A percentile compares a stretch with the other conserved stretches of the same genome.
phyloP scores from a whole-genome alignment of 768 basidiomycete species.

The Termitomyces eurrhizus region DNA sequence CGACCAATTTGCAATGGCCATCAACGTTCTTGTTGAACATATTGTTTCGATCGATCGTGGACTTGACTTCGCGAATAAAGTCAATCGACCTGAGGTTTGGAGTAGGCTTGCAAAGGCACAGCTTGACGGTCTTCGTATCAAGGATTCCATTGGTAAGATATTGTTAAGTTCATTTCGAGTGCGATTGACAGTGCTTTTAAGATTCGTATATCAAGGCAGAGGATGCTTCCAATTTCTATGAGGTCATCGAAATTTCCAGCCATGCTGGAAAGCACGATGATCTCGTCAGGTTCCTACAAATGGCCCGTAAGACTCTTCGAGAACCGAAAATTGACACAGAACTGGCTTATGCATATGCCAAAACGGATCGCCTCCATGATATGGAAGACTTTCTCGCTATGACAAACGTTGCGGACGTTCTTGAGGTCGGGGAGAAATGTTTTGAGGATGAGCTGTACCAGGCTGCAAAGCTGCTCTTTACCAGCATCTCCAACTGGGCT shows the following conservation, averaged over 20 bases:
- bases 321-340: slow-evolving; percentile 99
- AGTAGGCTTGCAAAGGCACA: slow-evolving; percentile 98
- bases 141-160: slow-evolving; percentile 86
- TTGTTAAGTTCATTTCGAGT: neutral
- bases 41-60: slow-evolving; percentile 98
- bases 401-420: slow-evolving; percentile 97
- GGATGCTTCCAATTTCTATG: slow-evolving; percentile 89
- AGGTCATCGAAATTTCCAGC: slow-evolving; percentile 94
- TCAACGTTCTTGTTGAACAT: slow-evolving; percentile 97
- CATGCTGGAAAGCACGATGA: slow-evolving; percentile 91
- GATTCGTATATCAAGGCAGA: slow-evolving; percentile 98
- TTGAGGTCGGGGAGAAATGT: slow-evolving; percentile 98
- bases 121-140: slow-evolving; percentile 95
- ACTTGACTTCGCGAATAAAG: slow-evolving; percentile 92
- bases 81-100: slow-evolving; percentile 97
- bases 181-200: slow-evolving; percentile 22
- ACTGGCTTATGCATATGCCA: slow-evolving; percentile 96
- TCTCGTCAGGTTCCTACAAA: slow-evolving; percentile 94
- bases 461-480: slow-evolving; percentile 92
- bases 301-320: slow-evolving; percentile 95
- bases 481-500: slow-evolving; percentile 98
- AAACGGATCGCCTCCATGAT: slow-evolving; percentile 95
- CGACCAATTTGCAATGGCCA: slow-evolving; percentile 91
- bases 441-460: slow-evolving; percentile 98
- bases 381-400: slow-evolving; percentile 99